Base-by-base conservation (phyloP, 2,329 filamentous ascomycete species). In the Paracamarosporium sp. region DNA sequence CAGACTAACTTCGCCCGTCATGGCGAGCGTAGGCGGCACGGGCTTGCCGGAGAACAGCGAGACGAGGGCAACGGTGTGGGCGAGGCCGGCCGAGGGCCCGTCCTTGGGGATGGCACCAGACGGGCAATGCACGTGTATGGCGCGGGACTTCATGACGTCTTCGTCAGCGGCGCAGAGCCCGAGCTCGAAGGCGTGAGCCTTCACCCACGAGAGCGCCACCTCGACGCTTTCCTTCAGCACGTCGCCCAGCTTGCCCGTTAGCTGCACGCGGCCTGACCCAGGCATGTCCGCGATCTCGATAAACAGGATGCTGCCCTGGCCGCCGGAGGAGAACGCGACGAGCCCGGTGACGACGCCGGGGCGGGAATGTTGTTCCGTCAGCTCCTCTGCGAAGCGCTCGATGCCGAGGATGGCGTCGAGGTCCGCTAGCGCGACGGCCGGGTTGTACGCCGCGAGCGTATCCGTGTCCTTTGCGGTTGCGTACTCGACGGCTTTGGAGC, bases 271-370 rank as follows among this genome's bases (percentile, higher is more conserved):
- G 31, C 95, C 95, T 55, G 87, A 89, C 41, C 95, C 95, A 0
- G 95, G 95, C 93, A 98, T 98, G 73, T 97, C 93, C 11, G 94
- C 92, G 43, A 97, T 92, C 79, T 99, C 95, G 68, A 99, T 99
- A 82, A 99, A 99, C 55, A 99, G 85, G 70, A 99, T 99, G 72
- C 91, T 93, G 61, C 95, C 95, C 75, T 97, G 94, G 46, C 93
- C 93, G 48, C 95, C 94, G 4, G 90, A 90, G 71, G 90, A 92
- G 80, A 97, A 99, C 8, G 95, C 95, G 15, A 99, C 95, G 30
- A 99, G 88, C 13, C 95, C 95, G 0, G 95, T 99, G 35, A 99
- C 94, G 55, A 99, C 91, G 55, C 95, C 95, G 1, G 95, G 94
- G 17, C 93, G 88, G 64, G 74, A 83, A 36, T 86, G 87, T 71